Conservation (phyloP, 1,139 yeast species). For the Yamadazyma buinensis region DNA sequence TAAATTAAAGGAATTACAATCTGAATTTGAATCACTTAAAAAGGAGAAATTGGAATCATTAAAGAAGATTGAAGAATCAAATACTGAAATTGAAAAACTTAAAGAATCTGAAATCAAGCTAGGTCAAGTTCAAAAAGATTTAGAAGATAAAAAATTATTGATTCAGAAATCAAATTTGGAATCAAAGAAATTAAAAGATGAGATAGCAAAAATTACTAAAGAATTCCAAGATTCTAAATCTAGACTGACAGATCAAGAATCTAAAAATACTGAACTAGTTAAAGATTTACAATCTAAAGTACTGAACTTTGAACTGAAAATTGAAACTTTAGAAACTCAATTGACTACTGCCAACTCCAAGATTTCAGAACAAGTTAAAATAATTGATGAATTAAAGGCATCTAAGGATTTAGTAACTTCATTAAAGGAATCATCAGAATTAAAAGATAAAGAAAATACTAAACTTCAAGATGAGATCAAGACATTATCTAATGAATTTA, state of each 20-base stretch:
- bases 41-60: constrained; percentile 11
- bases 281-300: constrained; percentile 5
- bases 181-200: constrained; percentile 2
- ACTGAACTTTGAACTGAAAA: not conserved
- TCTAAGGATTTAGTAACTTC: constrained; percentile 4
- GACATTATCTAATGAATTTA: not conserved
- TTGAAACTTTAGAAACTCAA: not conserved
- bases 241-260: not conserved
- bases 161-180: constrained; percentile 6
- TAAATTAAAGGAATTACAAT: constrained; percentile 4
- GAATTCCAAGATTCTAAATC: not conserved
- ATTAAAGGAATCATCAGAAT: not conserved
- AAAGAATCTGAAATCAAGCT: not conserved
- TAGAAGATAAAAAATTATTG: constrained; percentile 3
- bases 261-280: not conserved
- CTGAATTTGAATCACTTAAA: constrained; percentile 12
- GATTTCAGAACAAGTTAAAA: not conserved
- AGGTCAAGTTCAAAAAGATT: constrained; percentile 6
- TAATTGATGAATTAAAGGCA: constrained; percentile 1
- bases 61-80: constrained; percentile 7
- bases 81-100: not conserved
- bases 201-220: not conserved
- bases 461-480: not conserved
- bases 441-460: constrained; percentile 2
- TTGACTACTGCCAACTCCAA: not conserved